Base-by-base conservation (phyloP, 2,329 filamentous ascomycete species). In the Apiospora aurea region DNA sequence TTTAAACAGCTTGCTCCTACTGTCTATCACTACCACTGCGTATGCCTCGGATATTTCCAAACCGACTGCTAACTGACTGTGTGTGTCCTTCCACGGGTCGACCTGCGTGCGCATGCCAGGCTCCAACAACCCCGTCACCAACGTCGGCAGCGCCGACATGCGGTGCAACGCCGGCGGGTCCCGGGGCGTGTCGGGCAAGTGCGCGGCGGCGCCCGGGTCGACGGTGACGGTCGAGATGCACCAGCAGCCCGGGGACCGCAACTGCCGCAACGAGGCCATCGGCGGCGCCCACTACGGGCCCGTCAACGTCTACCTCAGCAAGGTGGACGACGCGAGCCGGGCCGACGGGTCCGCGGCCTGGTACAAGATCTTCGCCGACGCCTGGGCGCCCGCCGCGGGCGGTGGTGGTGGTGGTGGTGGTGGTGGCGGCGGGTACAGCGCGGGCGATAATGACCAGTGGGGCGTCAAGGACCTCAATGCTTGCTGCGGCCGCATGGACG, bases 151-250 rank as follows among this genome's bases (percentile, higher is more conserved):
- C 3, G 78, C 79, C 34, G 82, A 83, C 76, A 81, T 86, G 38
- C 78, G 81, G 72, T 87, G 85, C 74, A 86, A 86, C 74, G 80
- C 78, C 34, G 79, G 79, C 41, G 79, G 79, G 29, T 78, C 76
- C 11, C 77, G 74, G n/a, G 75, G 80, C 21, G 80, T 83, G 4
- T 72, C 80, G 1, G 80, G 79, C 18, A 85, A 86, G 75, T 88
- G 86, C 76, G 76, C 81, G 26, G 85, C 87, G 43, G 78, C 80
- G 43, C 85, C 86, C 3, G 87, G 87, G 3, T 80, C 81, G 5
- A 86, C 81, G 0, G 83, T 89, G 18, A 88, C 87, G 0, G 82
- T 89, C 10, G 88, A 90, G 79, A 90, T 90, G 86, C 88, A 90
- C 80, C 57, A 69, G 71, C 77, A 79, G 72, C 76, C 76, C 0